Evolutionary conservation across 176 grass and related monocot genomes (phyloP).

Genomic region (Guadua angustifolia): DNA sequence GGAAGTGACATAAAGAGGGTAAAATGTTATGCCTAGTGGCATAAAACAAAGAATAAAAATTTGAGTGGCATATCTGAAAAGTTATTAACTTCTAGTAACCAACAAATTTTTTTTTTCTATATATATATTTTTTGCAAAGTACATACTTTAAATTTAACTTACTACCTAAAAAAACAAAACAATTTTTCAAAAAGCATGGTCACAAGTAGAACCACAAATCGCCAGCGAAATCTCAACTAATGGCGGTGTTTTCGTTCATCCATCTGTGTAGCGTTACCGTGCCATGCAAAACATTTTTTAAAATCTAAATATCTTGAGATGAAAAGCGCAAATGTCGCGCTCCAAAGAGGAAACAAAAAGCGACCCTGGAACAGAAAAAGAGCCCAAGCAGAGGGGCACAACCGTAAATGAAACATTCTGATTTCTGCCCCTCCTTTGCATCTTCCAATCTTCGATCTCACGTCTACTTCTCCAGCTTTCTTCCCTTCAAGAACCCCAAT

Average conservation of each 20-base stretch:
- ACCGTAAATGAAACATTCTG: constrained; percentile 37
- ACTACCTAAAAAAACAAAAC: background rate
- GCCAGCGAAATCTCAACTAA: background rate
- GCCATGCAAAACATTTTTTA: too few relatives aligned
- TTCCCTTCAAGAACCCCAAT: constrained; percentile 54
- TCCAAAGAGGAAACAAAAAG: background rate
- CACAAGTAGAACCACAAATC: background rate
- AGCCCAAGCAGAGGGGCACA: background rate
- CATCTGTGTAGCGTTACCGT: background rate
- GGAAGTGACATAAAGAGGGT: too few relatives aligned
- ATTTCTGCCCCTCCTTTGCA: constrained; percentile 24
- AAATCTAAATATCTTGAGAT: background rate
- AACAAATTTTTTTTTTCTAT: too few relatives aligned
- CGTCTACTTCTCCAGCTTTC: constrained; percentile 43
- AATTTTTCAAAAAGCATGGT: background rate
- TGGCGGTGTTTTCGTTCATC: background rate
- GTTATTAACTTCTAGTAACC: too few relatives aligned
- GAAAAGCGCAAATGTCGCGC: background rate
- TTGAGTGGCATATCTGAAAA: too few relatives aligned
- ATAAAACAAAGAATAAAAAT: too few relatives aligned
- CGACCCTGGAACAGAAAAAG: background rate
- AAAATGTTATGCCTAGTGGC: too few relatives aligned
- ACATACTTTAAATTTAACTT: background rate
- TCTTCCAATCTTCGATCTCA: constrained; percentile 52
- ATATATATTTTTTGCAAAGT: background rate